A percentile compares a stretch with the other conserved stretches of the same genome.
Conservation (phyloP, 2,329 filamentous ascomycete species). For the Fusarium setosum region DNA sequence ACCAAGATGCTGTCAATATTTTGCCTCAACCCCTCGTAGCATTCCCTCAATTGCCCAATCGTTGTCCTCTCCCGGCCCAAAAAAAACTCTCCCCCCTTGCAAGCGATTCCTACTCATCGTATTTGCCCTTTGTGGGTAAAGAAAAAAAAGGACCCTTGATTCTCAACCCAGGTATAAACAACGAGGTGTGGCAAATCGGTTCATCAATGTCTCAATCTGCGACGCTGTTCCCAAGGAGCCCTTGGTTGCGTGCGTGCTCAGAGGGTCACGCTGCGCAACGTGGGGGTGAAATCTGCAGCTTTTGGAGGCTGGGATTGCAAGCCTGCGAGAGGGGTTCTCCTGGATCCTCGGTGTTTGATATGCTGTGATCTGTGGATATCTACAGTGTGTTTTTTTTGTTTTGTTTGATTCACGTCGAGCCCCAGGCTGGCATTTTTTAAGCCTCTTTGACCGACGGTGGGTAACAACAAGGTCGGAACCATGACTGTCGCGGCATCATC, state of each 20-base stretch:
- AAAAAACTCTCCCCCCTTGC: background rate
- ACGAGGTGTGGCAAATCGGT: slow-evolving; percentile 23
- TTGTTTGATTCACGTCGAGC: background rate
- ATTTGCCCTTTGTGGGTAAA: slow-evolving; percentile 4
- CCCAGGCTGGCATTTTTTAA: background rate
- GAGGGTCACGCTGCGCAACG: slow-evolving; percentile 28
- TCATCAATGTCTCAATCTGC: slow-evolving; percentile 33
- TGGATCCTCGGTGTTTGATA: background rate
- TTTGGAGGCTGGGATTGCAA: slow-evolving; percentile 5
- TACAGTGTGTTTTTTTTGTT: background rate
- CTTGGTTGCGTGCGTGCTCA: slow-evolving; percentile 19
- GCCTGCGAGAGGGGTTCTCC: background rate
- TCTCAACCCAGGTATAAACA: slow-evolving; percentile 14
- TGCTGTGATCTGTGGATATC: background rate
- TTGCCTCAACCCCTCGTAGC: slow-evolving; percentile 3
- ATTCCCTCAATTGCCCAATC: slow-evolving; percentile 32
- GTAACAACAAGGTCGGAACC: background rate
- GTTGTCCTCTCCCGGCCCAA: background rate
- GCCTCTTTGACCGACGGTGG: background rate
- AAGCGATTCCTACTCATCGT: slow-evolving; percentile 17
- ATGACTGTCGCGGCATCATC: slow-evolving; percentile 18
- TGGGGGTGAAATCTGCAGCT: slow-evolving; percentile 22
- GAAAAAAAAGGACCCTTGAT: slow-evolving; percentile 7
- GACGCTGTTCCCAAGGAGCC: slow-evolving; percentile 29
- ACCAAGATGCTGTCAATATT: no score